Evolutionary conservation across 2,329 filamentous ascomycete genomes (phyloP), one percentile per base, ranked within the genome.

Genomic region (Epichloe sibirici): DNA sequence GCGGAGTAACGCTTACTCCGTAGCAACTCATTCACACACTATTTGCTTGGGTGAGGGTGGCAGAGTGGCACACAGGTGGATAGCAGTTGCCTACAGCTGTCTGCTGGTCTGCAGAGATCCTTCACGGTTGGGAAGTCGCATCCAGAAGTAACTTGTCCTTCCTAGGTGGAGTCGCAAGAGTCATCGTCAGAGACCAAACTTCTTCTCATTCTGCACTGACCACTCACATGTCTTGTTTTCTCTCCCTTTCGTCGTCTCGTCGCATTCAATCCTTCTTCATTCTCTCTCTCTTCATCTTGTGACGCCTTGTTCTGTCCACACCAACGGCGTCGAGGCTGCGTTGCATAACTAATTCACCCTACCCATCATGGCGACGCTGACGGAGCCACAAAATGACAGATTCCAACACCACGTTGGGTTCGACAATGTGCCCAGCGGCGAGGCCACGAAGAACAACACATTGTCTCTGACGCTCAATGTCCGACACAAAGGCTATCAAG

Each of bases 401-500:
- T 82, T 81, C 63, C 73, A 76, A 59, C 70, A 72, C 37, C 79
- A 81, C 66, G 78, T 82, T 54, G 77, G 75, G 39, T 82, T 82
- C 62, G 78, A 81, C 68, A 82, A 81, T 57, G 70, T 82, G 38
- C 72, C 75, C 40, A 69, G 74, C 43, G 78, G 78, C 61, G 79
- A 82, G 60, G 70, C 76, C 6, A 81, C 78, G 12, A 78, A 79
- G 59, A 75, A 74, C 62, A 81, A 81, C 61, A 76, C 76, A 2
- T 72, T 75, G 21, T 88, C 88, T 5, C 79, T 95, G 59, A 94
- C 89, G 0, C 74, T 95, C 54, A 90, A 90, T 62, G 81, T 86
- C 59, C 88, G 89, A 63, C 90, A 96, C 67, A 85, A 85, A 59
- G 88, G 90, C 58, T 95, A 93, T 68, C 83, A 88, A 59, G 83